Percentiles rank a stretch among this genome's conserved stretches.
These are phyloP conservation scores for Solanum rostratum DNA, from an alignment of 257 asterid species.

Conservation along the genomic window DNA sequence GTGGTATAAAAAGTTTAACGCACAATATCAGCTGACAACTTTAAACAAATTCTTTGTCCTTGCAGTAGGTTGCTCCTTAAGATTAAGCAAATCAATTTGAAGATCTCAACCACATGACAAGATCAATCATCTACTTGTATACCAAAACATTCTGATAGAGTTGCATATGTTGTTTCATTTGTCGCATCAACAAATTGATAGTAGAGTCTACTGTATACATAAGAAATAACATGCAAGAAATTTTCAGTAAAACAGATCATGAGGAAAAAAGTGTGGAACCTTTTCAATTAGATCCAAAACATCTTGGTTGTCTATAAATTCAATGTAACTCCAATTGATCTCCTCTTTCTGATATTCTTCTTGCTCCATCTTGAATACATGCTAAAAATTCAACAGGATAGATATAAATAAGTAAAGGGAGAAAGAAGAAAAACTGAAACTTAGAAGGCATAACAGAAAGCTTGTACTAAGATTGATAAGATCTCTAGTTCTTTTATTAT, in stretches of 20 bases:
- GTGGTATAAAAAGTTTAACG: background rate
- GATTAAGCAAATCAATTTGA: background rate
- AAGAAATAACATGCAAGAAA: background rate
- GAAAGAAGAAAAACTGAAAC: background rate
- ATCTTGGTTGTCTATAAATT: constrained; percentile 98
- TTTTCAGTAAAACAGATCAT: background rate
- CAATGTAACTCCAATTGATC: constrained; percentile 97
- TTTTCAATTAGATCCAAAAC: constrained; percentile 95
- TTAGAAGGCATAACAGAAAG: constrained; percentile 3
- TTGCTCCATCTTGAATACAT: constrained; percentile 99
- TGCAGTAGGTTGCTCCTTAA: background rate
- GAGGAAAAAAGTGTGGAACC: constrained; percentile 27
- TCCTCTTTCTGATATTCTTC: constrained; percentile 91
- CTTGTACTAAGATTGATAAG: constrained; percentile 7
- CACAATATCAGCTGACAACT: background rate
- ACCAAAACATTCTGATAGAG: background rate
- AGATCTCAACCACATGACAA: background rate
- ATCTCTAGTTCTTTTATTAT: background rate
- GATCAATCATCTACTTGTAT: background rate
- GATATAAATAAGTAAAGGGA: constrained; percentile 3
- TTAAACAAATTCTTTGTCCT: background rate
- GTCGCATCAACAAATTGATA: background rate
- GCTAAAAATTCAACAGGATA: constrained; percentile 43
- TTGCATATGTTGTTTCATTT: background rate
- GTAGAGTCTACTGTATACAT: background rate